A percentile compares a stretch with the other conserved stretches of the same genome.
phyloP scores from a whole-genome alignment of 345 rosid species.

The Nephelium lappaceum region DNA sequence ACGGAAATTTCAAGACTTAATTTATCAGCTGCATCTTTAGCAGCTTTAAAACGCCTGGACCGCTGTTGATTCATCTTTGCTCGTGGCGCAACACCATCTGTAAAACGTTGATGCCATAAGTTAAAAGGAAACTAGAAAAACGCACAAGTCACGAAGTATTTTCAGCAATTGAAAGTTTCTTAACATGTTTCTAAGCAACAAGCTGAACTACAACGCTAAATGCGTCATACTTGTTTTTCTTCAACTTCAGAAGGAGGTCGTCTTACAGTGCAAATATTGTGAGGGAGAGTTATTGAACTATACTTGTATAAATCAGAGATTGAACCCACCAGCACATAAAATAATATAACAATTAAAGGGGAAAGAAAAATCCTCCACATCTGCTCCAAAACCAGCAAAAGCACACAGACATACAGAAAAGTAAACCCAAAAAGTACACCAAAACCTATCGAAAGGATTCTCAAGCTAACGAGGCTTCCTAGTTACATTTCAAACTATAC shows the following conservation, averaged over 20 bases:
- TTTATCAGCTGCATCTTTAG: slow-evolving; percentile 35
- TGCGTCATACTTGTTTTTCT: neutral
- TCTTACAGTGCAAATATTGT: neutral
- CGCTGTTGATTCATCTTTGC: slow-evolving; percentile 46
- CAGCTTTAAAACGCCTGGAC: slow-evolving; percentile 36
- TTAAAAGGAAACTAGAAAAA: too few relatives aligned
- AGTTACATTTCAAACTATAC: neutral
- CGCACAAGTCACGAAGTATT: neutral
- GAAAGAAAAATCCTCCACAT: too few relatives aligned
- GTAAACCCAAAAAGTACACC: too few relatives aligned
- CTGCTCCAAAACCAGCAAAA: too few relatives aligned
- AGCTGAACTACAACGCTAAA: neutral
- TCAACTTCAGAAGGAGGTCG: neutral
- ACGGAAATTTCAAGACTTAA: neutral
- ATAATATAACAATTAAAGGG: neutral
- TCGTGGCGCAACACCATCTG: slow-evolving; percentile 43
- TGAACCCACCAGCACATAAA: neutral
- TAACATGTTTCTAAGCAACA: neutral
- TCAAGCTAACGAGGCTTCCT: too few relatives aligned
- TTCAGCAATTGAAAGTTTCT: neutral
- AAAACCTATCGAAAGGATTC: too few relatives aligned
- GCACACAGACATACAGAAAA: too few relatives aligned
- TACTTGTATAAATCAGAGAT: neutral
- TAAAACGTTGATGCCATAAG: neutral
- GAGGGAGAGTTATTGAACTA: neutral